Conservation (phyloP, 495 filamentous ascomycete species). For the Tuber melanosporum region DNA sequence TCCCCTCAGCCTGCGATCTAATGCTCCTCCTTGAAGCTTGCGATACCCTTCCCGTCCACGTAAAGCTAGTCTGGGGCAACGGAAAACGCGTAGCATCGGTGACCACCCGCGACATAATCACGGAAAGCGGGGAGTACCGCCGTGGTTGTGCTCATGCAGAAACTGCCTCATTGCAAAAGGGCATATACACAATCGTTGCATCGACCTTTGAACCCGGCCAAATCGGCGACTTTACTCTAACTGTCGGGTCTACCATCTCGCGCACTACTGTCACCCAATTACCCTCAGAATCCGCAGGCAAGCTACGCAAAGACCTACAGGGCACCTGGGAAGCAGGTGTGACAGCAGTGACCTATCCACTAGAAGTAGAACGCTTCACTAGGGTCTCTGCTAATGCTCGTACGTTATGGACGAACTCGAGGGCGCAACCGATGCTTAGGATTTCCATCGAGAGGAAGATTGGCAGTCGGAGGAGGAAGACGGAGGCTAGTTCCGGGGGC, state of each 20-base stretch:
- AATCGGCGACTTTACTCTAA: constrained; percentile 65
- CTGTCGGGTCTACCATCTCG: constrained; percentile 52
- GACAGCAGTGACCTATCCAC: constrained; percentile 35
- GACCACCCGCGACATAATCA: constrained; percentile 67
- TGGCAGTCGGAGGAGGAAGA: constrained; percentile 13
- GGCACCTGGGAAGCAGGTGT: constrained; percentile 31
- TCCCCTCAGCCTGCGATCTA: constrained; percentile 44
- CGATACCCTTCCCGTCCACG: constrained; percentile 63
- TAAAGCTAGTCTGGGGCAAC: constrained; percentile 71
- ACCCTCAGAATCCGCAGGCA: constrained; percentile 46
- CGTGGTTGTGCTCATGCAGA: constrained; percentile 67
- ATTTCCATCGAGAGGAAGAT: constrained; percentile 32
- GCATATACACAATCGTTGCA: constrained; percentile 77
- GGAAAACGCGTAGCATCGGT: constrained; percentile 64
- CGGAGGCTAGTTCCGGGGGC: constrained; percentile 34
- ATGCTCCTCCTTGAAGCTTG: constrained; percentile 64
- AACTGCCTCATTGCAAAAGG: constrained; percentile 46
- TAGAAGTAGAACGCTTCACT: constrained; percentile 29
- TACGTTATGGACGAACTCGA: constrained; percentile 55
- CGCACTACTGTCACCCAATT: constrained; percentile 49
- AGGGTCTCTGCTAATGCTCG: constrained; percentile 53
- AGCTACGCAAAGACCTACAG: constrained; percentile 22
- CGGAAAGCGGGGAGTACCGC: constrained; percentile 75
- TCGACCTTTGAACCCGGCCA: constrained; percentile 81
- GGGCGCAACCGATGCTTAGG: constrained; percentile 43